Evolutionary conservation across 1,284 basidiomycete genomes (phyloP), one percentile per base, ranked within the genome.

Genomic region (Boletellus deceptivus): DNA sequence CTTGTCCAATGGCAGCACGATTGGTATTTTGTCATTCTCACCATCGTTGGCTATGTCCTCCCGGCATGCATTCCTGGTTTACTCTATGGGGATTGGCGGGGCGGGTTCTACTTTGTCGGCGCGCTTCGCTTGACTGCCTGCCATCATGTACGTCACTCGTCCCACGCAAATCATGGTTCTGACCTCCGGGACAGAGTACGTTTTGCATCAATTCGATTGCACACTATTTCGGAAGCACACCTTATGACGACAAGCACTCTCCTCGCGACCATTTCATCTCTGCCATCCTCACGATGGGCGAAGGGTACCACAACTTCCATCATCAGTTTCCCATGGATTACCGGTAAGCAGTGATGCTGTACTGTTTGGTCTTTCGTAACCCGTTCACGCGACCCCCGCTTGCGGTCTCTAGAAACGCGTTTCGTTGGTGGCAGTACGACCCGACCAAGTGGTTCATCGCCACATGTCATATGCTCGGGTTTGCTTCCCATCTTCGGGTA

Each of bases 251-350:
- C 75, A 84, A 77, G 62, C 82, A 89, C 65, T 84, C 86, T 31
- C 90, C 91, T 39, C 79, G 86, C 37, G 91, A 93, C 68, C 90
- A 93, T 71, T 75, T 93, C 61, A 64, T 95, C 54, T 93, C 92
- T 25, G 92, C 93, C 16, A 75, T 94, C 53, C 76, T 90, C 53
- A 94, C 92, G 4, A 84, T 93, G 75, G 92, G 93, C 14, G 92
- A 95, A 74, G 92, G 92, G 10, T 95, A 94, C 71, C 92, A 95
- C 72, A 94, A 94, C 70, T 94, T 94, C 71, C 90, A 92, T 69
- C 90, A 89, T 61, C 88, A 91, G 61, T 92, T 91, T 74, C 90
- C 89, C 18, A 88, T 72, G 71, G 70, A 74, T 49, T 74, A 73
- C 43, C 61, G 71, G 67, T 67, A 49, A 48, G 48, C 34, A 14